A percentile compares a stretch with the other conserved stretches of the same genome.
Conservation (phyloP, 202 grass and related monocot genomes). For the Alloteropsis angusta region DNA sequence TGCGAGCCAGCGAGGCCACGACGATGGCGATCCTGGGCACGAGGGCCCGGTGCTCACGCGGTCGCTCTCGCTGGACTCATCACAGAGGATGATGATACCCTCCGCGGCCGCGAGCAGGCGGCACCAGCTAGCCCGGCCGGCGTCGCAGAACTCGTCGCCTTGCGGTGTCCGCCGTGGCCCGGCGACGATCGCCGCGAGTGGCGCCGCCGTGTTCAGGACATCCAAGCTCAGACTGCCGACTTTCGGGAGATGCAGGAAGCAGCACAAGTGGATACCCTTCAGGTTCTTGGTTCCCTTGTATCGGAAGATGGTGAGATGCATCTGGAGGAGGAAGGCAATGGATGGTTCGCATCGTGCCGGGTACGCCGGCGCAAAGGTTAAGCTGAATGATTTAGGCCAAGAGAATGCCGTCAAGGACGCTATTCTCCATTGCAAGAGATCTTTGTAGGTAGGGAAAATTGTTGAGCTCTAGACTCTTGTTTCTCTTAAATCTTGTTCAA, state of each 20-base stretch:
- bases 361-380: background rate
- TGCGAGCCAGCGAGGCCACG: background rate
- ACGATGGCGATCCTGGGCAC: background rate
- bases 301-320: background rate
- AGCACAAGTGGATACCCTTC: slow-evolving; percentile 12
- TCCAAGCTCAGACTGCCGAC: slow-evolving; percentile 3
- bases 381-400: slow-evolving; percentile 3
- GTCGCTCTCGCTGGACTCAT: background rate
- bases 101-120: background rate
- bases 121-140: background rate
- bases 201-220: background rate
- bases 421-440: slow-evolving; percentile 45
- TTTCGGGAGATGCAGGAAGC: slow-evolving; percentile 7
- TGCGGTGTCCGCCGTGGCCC: background rate
- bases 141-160: slow-evolving; percentile 9
- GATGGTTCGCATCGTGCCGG: background rate
- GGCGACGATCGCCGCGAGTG: background rate
- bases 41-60: background rate
- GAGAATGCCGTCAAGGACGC: slow-evolving; percentile 32
- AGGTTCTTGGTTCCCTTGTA: slow-evolving; percentile 25
- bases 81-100: background rate
- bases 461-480: background rate
- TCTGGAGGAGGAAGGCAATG: background rate
- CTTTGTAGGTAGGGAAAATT: background rate
- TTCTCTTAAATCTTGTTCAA: background rate